phyloP scores from a whole-genome alignment of 139 green algal species.

The Chlorella sp. region DNA sequence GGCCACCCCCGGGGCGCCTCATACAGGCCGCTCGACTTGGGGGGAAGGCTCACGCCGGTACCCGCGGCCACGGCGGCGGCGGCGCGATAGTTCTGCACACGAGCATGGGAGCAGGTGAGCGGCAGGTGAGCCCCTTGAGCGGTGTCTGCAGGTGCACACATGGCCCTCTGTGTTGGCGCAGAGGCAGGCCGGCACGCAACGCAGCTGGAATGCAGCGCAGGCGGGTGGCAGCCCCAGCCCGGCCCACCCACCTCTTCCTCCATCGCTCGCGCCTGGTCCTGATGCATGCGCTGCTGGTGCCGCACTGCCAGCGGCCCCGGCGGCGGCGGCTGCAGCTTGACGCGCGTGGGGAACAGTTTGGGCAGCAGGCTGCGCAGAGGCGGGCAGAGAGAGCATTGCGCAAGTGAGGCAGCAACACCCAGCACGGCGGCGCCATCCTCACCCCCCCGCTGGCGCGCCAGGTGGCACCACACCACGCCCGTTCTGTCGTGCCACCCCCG shows the following conservation, averaged over 20 bases:
- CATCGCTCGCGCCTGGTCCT: slow-evolving; percentile 16
- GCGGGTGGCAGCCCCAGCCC: not conserved
- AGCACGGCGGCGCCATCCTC: too few species aligned
- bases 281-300: slow-evolving; percentile 36
- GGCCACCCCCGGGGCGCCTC: not conserved
- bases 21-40: slow-evolving; percentile 20
- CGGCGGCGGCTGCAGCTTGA: slow-evolving; percentile 37
- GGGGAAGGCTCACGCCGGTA: slow-evolving; percentile 27
- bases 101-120: too few species aligned
- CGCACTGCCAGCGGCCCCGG: slow-evolving; percentile 18
- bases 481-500: too few species aligned
- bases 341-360: slow-evolving; percentile 40
- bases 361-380: slow-evolving; percentile 35
- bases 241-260: not conserved
- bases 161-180: too few species aligned
- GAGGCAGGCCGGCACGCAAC: not conserved
- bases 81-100: slow-evolving; percentile 31
- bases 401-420: not conserved
- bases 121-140: too few species aligned
- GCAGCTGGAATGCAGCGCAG: too few species aligned
- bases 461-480: too few species aligned
- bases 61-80: slow-evolving; percentile 21
- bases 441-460: too few species aligned
- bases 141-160: too few species aligned
- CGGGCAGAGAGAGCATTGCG: not conserved